Percentiles rank a stretch among this genome's conserved stretches.
Evolutionary conservation across 345 rosid genomes (phyloP).

Genomic region (Eucalyptus marginata): DNA sequence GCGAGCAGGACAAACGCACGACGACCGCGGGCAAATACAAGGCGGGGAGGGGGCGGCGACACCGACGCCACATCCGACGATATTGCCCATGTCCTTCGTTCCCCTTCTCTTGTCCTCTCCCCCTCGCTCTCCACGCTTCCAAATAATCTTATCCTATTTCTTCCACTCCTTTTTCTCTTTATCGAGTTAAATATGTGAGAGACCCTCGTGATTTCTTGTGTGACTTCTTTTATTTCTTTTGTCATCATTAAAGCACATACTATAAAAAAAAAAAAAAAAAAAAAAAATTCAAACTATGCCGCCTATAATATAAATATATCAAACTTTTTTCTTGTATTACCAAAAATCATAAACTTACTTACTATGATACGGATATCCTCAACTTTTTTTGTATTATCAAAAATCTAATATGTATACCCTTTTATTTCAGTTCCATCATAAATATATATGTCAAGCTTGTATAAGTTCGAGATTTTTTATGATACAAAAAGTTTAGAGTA

Average conservation of each 20-base stretch:
- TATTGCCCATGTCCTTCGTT: conserved; percentile 13
- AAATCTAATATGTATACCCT: rapidly evolving
- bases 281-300: not conserved
- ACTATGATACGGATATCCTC: rapidly evolving
- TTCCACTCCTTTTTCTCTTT: not conserved
- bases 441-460: rapidly evolving
- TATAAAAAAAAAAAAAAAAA: too few species aligned
- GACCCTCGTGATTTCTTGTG: rapidly evolving
- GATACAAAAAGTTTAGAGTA: too few species aligned
- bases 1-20: conserved; percentile 19
- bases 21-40: conserved; percentile 42
- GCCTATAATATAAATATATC: rapidly evolving
- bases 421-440: rapidly evolving
- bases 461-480: rapidly evolving
- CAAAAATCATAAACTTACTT: not conserved
- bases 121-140: not conserved
- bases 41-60: conserved; percentile 37
- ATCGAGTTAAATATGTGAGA: not conserved
- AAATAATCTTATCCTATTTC: rapidly evolving
- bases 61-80: conserved; percentile 42
- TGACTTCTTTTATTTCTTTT: not conserved
- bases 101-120: not conserved
- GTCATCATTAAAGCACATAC: not conserved
- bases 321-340: too few species aligned
- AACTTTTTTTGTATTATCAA: too few species aligned